phyloP scores from a whole-genome alignment of 306 rosid genomes.

The Dalbergia cultrata region DNA sequence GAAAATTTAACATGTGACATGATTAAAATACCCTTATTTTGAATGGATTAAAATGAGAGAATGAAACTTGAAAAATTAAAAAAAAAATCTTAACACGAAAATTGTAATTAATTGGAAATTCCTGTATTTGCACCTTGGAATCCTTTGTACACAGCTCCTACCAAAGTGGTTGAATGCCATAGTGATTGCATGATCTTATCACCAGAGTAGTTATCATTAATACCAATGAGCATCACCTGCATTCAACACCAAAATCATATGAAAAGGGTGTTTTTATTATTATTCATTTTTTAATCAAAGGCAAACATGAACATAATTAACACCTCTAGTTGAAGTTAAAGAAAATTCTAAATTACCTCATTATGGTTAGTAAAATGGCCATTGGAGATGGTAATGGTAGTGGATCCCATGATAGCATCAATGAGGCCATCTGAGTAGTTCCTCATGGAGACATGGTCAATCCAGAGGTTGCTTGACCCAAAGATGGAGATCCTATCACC shows the following conservation, averaged over 20 bases:
- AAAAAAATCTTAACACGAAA: no score
- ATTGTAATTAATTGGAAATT: no score
- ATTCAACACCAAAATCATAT: not conserved
- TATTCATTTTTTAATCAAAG: not conserved
- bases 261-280: not conserved
- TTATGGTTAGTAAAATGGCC: constrained; percentile 78
- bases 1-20: no score
- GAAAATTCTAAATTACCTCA: constrained; percentile 47
- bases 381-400: constrained; percentile 87
- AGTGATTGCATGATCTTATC: constrained; percentile 82
- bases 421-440: constrained; percentile 67
- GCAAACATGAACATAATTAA: no score
- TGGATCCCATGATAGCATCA: constrained; percentile 81
- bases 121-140: constrained; percentile 71
- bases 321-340: no score
- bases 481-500: constrained; percentile 90
- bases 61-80: no score
- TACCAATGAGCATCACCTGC: constrained; percentile 87
- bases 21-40: no score
- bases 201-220: constrained; percentile 43
- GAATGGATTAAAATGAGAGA: no score
- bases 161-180: constrained; percentile 92
- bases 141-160: constrained; percentile 71
- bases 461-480: constrained; percentile 76
- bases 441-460: constrained; percentile 86